Conservation (phyloP, 2,329 filamentous ascomycete species). For the Dactylellina cionopaga region DNA sequence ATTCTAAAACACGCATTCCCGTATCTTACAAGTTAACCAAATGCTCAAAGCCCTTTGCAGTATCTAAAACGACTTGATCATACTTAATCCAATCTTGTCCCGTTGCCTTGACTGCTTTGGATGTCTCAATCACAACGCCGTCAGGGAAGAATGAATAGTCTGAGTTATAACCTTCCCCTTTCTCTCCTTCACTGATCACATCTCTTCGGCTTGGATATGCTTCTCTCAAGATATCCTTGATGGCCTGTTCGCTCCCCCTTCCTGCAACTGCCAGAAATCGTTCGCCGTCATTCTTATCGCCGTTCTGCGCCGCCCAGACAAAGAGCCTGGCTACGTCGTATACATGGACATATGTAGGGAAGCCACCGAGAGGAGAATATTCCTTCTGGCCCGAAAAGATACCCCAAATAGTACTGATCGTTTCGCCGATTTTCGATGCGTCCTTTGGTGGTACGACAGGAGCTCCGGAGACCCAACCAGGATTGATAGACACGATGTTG, state of each 20-base stretch:
- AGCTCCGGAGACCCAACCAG: slow-evolving; percentile 62
- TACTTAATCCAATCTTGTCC: slow-evolving; percentile 57
- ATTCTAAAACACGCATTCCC: background rate
- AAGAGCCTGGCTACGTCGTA: slow-evolving; percentile 63
- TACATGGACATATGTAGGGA: slow-evolving; percentile 61
- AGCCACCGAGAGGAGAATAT: slow-evolving; percentile 55
- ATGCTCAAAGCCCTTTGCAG: slow-evolving; percentile 59
- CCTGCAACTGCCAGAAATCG: slow-evolving; percentile 61
- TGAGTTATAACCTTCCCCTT: slow-evolving; percentile 61
- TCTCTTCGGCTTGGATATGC: slow-evolving; percentile 59
- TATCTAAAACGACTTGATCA: slow-evolving; percentile 58
- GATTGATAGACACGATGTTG: slow-evolving; percentile 61
- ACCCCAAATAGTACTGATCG: slow-evolving; percentile 58
- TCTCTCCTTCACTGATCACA: slow-evolving; percentile 60
- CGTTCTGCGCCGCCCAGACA: slow-evolving; percentile 60
- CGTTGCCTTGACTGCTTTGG: slow-evolving; percentile 57
- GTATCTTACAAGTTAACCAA: slow-evolving; percentile 14
- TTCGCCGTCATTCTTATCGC: slow-evolving; percentile 61
- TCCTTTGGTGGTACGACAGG: slow-evolving; percentile 59
- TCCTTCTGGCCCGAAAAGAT: slow-evolving; percentile 59
- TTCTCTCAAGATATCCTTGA: slow-evolving; percentile 62
- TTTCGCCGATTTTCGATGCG: slow-evolving; percentile 58
- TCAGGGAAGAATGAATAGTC: slow-evolving; percentile 40
- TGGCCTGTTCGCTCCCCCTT: slow-evolving; percentile 60
- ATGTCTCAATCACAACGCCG: slow-evolving; percentile 55